These are phyloP conservation scores for Mycena albidolilacea DNA, from an alignment of 768 basidiomycete genomes.

Conservation along the genomic window DNA sequence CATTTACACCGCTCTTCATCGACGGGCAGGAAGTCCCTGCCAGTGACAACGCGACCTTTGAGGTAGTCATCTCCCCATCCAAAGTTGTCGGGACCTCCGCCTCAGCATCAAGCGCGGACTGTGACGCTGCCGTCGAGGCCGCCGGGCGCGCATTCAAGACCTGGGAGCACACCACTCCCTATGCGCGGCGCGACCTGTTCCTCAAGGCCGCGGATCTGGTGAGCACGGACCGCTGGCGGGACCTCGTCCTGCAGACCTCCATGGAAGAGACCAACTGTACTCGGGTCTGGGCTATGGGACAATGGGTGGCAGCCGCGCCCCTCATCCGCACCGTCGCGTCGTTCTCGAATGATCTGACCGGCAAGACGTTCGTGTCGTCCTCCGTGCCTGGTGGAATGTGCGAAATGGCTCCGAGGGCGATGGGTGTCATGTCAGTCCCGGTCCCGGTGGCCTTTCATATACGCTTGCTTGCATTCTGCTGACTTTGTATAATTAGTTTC, in stretches of 20 bases:
- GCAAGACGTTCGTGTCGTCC: conserved; percentile 59
- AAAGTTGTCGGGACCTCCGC: conserved; percentile 61
- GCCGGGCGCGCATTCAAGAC: conserved; percentile 62
- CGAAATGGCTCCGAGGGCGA: conserved; percentile 61
- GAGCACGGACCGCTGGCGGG: conserved; percentile 57
- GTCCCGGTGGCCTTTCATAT: neutral
- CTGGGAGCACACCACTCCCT: conserved; percentile 59
- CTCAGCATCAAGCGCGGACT: conserved; percentile 62
- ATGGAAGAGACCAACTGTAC: conserved; percentile 59
- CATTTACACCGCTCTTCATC: conserved; percentile 53
- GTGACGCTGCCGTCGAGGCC: conserved; percentile 60
- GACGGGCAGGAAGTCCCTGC: conserved; percentile 51
- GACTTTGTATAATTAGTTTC: conserved; percentile 50
- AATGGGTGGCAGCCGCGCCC: conserved; percentile 43
- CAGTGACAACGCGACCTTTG: conserved; percentile 56
- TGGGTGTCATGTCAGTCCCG: conserved; percentile 63
- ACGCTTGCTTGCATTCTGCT: neutral
- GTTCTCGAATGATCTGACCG: conserved; percentile 55
- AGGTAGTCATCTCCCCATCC: conserved; percentile 60
- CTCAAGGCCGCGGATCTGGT: conserved; percentile 64
- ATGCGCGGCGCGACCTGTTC: conserved; percentile 59
- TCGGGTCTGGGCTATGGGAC: conserved; percentile 37
- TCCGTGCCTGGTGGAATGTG: conserved; percentile 60
- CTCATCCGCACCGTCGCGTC: conserved; percentile 49
- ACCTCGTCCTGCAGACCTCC: conserved; percentile 49